phyloP scores from a whole-genome alignment of 2,329 filamentous ascomycete species.

The Monosporascus sp. region DNA sequence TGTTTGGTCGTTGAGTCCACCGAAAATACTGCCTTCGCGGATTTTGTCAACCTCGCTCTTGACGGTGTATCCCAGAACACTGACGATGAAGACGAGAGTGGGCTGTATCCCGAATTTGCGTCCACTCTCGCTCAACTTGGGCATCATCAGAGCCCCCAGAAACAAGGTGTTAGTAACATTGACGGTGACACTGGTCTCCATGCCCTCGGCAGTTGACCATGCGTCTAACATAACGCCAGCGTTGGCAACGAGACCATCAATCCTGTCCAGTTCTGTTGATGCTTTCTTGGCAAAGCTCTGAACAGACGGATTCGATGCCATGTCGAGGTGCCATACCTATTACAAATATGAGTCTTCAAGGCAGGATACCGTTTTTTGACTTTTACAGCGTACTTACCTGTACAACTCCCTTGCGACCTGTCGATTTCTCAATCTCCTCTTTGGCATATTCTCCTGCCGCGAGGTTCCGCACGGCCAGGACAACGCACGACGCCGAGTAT shows the following conservation, averaged over 20 bases:
- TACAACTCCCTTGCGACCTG: conserved; percentile 2
- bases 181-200: too few species aligned
- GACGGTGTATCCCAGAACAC: conserved; percentile 4
- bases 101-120: neutral
- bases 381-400: neutral
- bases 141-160: too few species aligned
- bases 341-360: neutral
- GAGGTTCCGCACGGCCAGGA: conserved; percentile 4
- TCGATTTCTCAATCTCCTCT: conserved; percentile 2
- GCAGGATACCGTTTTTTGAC: too few species aligned
- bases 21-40: neutral
- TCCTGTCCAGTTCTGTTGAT: conserved; percentile 2
- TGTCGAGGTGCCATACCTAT: conserved; percentile 3
- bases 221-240: too few species aligned
- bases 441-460: conserved; percentile 4
- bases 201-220: too few species aligned
- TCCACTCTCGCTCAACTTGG: too few species aligned
- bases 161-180: too few species aligned
- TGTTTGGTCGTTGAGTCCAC: conserved; percentile 3
- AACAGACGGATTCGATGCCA: conserved; percentile 1
- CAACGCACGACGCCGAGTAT: neutral
- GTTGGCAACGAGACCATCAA: conserved; percentile 1
- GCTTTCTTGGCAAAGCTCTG: conserved; percentile 1
- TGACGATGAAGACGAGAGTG: conserved; percentile 4
- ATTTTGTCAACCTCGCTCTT: conserved; percentile 7